Evolutionary conservation across 83 land plant species (phyloP), one percentile per base, ranked within the genome.

Genomic region (Picea engelmannii): DNA sequence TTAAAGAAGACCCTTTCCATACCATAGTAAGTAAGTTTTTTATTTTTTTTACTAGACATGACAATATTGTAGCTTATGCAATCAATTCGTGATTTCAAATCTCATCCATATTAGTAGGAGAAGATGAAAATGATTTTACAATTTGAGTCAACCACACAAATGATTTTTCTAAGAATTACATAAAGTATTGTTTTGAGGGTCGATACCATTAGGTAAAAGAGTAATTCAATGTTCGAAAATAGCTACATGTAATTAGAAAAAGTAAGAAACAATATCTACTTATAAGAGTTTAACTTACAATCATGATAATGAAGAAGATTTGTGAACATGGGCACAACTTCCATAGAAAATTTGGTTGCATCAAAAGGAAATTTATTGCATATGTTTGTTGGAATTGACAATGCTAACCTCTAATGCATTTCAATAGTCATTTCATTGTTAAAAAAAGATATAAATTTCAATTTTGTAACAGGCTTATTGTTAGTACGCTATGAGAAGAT

Each of bases 351-450:
- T 80, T 95, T 97, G 31, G 96, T 89, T 58, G 97, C 95, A 89
- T 95, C 99, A 24, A 97, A 91, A 76, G 98, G 97, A 17, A 92
- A 92, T 81, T 98, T 97, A 87, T 93, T 90, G 88, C 99, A 98
- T 85, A 98, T 96, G 86, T 98, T 98, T 86, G 98, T 98, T 82
- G 98, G 98, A 80, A 97, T 96, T 0, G 99, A 92, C 35, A 31
- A 31, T 31, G 35, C 35, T 31, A 31, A 1, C 2, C 1, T 31
- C 35, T 42, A 42, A 0, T 6, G 82, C 67, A 58, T 23, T 6
- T 8, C 42, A 31, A 59, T 35, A 58, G 61, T 79, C 58, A 47
- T 44, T 73, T 47, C 76, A 7, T 44, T 52, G 11, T 73, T 47
- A 5, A 6, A 31, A 31, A 31, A 31, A 31, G 1, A 31, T 42